Percentiles rank a stretch among this genome's conserved stretches.
phyloP scores from a whole-genome alignment of 2,329 filamentous ascomycete species.

The Pyricularia grisea region DNA sequence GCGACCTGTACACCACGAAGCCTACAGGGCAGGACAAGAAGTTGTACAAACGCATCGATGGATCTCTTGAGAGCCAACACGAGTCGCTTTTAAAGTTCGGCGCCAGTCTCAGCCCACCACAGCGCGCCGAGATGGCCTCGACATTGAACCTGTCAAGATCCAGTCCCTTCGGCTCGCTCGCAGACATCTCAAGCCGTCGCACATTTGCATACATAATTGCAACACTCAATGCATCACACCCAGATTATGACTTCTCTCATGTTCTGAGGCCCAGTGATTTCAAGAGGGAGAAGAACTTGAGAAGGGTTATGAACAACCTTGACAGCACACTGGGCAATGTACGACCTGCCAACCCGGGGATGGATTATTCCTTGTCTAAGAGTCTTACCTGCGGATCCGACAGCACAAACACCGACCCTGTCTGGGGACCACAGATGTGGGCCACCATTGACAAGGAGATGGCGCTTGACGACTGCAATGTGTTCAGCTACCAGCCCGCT shows the following conservation, averaged over 20 bases:
- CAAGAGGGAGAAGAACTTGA: slow-evolving; percentile 69
- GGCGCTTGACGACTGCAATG: slow-evolving; percentile 77
- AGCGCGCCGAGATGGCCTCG: slow-evolving; percentile 59
- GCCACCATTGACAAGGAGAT: slow-evolving; percentile 88
- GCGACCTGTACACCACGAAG: slow-evolving; percentile 96
- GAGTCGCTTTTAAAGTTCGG: slow-evolving; percentile 79
- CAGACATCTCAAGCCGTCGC: slow-evolving; percentile 77
- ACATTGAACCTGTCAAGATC: slow-evolving; percentile 71
- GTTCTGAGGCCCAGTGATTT: slow-evolving; percentile 86
- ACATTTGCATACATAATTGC: slow-evolving; percentile 96
- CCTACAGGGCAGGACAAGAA: slow-evolving; percentile 94
- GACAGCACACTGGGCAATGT: slow-evolving; percentile 84
- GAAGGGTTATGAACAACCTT: slow-evolving; percentile 75
- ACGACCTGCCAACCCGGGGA: slow-evolving; percentile 47
- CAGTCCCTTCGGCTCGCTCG: slow-evolving; percentile 85
- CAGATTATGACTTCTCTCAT: slow-evolving; percentile 95
- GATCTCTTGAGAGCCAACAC: slow-evolving; percentile 84
- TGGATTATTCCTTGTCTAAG: slow-evolving; percentile 31
- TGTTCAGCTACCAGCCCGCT: slow-evolving; percentile 83
- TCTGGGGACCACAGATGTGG: slow-evolving; percentile 91
- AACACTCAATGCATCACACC: slow-evolving; percentile 89
- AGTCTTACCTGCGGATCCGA: slow-evolving; percentile 15
- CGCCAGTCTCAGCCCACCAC: slow-evolving; percentile 76
- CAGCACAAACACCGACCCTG: slow-evolving; percentile 39
- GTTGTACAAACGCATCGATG: slow-evolving; percentile 90